Evolutionary conservation across 371 early-diverging fungal genomes (phyloP), one percentile per base, ranked within the genome.

Genomic region (Syncephalastrum racemosum): DNA sequence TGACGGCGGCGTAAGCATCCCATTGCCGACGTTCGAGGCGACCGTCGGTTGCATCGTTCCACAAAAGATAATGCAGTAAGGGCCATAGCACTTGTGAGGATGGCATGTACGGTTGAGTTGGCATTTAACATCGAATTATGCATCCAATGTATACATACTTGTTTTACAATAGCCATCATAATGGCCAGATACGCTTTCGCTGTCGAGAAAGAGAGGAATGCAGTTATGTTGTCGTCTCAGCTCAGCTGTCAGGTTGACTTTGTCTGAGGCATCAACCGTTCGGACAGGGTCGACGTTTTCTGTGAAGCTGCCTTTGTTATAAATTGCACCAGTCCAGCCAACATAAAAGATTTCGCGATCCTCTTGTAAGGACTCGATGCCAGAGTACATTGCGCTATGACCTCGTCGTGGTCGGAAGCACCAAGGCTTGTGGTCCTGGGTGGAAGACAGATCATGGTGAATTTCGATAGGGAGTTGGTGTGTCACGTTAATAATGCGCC

Each of bases 51-150:
- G 87, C 86, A 64, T 84, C 73, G 52, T 97, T 92, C 86, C 96
- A 96, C 53, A 93, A 78, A 53, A 98, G 87, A 66, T 97, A 97
- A 76, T 99, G 99, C 52, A 99, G 89, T 53, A 99, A 74, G 1
- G 99, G 99, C 99, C 99, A 99, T 10, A 99, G 83, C 51, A 88
- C 88, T 88, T 13, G 22, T 16, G n/a, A 53, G 8, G 41, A 41
- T 40, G 1, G n/a, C 42, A 27, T n/a, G 27, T 22, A 20, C 24
- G 18, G 23, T 24, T 16, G 41, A 22, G 7, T 40, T 31, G 4
- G 41, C 16, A 48, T 22, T 39, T 7, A 13, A 27, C 18, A n/a
- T 16, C 2, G 16, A 47, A 45, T 20, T 16, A 45, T 5, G 15
- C n/a, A 14, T 4, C 13, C 13, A 23, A 14, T n/a, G 24, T 1